These are phyloP conservation scores for Heliosperma pusillum DNA, from an alignment of 148 eudicot species.

Conservation along the genomic window DNA sequence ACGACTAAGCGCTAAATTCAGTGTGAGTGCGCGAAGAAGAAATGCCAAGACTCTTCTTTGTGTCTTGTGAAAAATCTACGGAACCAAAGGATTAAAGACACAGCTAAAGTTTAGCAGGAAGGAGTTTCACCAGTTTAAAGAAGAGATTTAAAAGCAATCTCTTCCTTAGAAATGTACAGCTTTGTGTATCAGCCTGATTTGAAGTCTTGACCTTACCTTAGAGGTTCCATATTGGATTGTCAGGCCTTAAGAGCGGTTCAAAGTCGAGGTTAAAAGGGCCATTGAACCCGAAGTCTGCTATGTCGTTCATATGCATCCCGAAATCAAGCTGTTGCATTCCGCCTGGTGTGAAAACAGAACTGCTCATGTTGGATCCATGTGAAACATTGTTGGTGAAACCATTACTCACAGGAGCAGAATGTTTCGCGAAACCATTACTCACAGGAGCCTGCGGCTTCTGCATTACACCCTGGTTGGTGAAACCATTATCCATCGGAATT, in stretches of 20 bases:
- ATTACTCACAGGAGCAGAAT: slow-evolving; percentile 10
- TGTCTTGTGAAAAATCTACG: slow-evolving; percentile 21
- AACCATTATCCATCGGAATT: slow-evolving; percentile 3
- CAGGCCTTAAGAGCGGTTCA: slow-evolving; percentile 32
- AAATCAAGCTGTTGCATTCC: slow-evolving; percentile 34
- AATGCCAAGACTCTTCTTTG: slow-evolving; percentile 6
- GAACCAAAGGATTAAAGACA: slow-evolving; percentile 10
- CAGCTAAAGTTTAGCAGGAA: slow-evolving; percentile 27
- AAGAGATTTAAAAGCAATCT: slow-evolving; percentile 27
- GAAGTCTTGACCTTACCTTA: slow-evolving; percentile 12
- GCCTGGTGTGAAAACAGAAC: slow-evolving; percentile 25
- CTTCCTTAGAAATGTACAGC: slow-evolving; percentile 32
- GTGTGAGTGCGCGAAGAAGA: slow-evolving; percentile 15
- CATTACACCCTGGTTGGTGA: slow-evolving; percentile 3
- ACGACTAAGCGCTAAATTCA: slow-evolving; percentile 13
- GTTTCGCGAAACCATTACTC: slow-evolving; percentile 14
- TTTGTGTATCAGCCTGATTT: slow-evolving; percentile 6
- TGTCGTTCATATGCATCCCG: slow-evolving; percentile 27
- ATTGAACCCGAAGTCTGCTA: slow-evolving; percentile 31
- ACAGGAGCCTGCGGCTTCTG: slow-evolving; percentile 10
- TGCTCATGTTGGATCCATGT: slow-evolving; percentile 19
- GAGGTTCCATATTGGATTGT: slow-evolving; percentile 26
- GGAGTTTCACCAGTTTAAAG: slow-evolving; percentile 21
- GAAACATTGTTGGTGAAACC: slow-evolving; percentile 20
- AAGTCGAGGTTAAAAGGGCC: slow-evolving; percentile 35